phyloP scores from a whole-genome alignment of 108 stramenopile genomes.

The Pseudonitzschia delicatissima region DNA sequence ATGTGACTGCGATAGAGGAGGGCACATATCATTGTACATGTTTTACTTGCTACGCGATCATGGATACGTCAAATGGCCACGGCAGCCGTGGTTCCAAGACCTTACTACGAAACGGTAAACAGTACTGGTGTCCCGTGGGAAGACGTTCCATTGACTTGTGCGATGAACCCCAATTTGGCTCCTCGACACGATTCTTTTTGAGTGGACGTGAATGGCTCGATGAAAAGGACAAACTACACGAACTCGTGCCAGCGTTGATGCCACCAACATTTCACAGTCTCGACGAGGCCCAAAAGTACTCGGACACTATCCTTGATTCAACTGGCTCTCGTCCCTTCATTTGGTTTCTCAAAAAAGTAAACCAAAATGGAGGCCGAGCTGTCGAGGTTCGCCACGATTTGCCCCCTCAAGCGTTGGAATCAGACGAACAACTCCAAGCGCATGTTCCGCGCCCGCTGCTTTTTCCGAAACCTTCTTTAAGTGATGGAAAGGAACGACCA shows the following conservation, averaged over 20 bases:
- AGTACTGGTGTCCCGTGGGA: slow-evolving; percentile 48
- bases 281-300: slow-evolving; percentile 22
- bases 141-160: slow-evolving; percentile 40
- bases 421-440: slow-evolving; percentile 34
- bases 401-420: slow-evolving; percentile 9
- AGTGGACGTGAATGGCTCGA: slow-evolving; percentile 47
- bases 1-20: slow-evolving; percentile 38
- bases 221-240: slow-evolving; percentile 45
- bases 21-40: slow-evolving; percentile 36
- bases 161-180: slow-evolving; percentile 47
- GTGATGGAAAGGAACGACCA: slow-evolving; percentile 15
- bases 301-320: neutral
- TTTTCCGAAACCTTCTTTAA: neutral
- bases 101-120: slow-evolving; percentile 25
- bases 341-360: slow-evolving; percentile 50
- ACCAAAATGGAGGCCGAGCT: slow-evolving; percentile 49
- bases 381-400: slow-evolving; percentile 16
- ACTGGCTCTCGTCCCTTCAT: neutral
- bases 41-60: slow-evolving; percentile 17
- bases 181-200: slow-evolving; percentile 33
- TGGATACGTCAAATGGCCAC: slow-evolving; percentile 31
- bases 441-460: slow-evolving; percentile 41
- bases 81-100: slow-evolving; percentile 55
- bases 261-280: slow-evolving; percentile 35
- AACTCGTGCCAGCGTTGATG: slow-evolving; percentile 34